Percentiles rank a stretch among this genome's conserved stretches.
Evolutionary conservation across 139 green algal species (phyloP).

Genomic region (Micractinium conductrix): DNA sequence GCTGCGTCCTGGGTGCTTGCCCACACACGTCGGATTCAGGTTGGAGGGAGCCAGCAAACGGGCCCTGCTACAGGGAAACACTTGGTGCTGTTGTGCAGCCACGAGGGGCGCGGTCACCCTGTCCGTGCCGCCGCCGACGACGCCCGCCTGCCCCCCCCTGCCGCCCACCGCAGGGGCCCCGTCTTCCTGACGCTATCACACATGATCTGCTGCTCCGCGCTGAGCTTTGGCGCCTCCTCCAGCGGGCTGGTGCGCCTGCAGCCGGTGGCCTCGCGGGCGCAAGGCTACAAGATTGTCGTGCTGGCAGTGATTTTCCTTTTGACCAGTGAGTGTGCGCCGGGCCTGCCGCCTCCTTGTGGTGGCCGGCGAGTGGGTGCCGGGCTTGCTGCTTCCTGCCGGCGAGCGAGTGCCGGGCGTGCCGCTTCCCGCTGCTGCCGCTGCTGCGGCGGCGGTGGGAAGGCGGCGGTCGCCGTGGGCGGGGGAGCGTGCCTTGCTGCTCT

Average conservation of each 20-base stretch:
- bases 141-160: background rate
- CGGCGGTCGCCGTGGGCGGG: no score
- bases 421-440: no score
- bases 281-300: conserved; percentile 79
- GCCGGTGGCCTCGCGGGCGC: conserved; percentile 64
- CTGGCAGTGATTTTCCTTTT: conserved; percentile 87
- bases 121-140: no score
- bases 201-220: conserved; percentile 87
- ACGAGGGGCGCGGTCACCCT: no score
- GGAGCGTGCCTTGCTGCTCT: no score
- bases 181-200: conserved; percentile 95
- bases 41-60: background rate
- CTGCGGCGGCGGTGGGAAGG: no score
- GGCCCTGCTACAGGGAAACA: background rate
- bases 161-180: conserved; percentile 55
- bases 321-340: conserved; percentile 47
- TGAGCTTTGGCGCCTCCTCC: conserved; percentile 62
- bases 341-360: no score
- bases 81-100: no score
- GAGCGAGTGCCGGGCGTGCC: no score
- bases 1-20: no score
- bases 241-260: conserved; percentile 61
- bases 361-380: no score
- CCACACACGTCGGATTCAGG: background rate
- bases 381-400: no score